phyloP scores from a whole-genome alignment of 1,284 basidiomycete species.

The Malassezia yamatoensis region DNA sequence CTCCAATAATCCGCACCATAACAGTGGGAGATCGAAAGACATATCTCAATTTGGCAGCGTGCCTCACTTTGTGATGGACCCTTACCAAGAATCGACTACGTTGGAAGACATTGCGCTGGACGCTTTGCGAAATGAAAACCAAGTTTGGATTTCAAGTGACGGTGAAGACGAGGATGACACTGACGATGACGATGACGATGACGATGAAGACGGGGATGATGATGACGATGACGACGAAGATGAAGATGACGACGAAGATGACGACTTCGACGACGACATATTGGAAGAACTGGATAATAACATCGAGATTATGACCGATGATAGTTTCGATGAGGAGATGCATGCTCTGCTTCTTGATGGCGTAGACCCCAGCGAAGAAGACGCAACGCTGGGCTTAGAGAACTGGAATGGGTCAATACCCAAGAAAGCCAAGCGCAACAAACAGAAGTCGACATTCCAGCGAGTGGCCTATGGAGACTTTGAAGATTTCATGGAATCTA shows the following conservation, averaged over 20 bases:
- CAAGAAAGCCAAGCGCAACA: neutral
- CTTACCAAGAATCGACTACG: neutral
- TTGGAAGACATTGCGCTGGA: slow-evolving; percentile 18
- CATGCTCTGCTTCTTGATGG: neutral
- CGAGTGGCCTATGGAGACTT: neutral
- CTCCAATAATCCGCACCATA: no score
- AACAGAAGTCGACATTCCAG: neutral
- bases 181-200: slow-evolving; percentile 7
- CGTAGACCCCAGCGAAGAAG: neutral
- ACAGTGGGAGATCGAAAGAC: neutral
- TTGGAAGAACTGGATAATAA: neutral
- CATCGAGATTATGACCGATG: neutral
- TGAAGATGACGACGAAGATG: slow-evolving; percentile 17
- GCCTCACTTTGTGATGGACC: neutral
- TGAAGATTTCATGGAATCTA: neutral
- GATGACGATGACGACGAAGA: slow-evolving; percentile 20
- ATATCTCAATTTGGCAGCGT: neutral
- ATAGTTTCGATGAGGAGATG: neutral
- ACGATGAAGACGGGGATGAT: slow-evolving; percentile 4
- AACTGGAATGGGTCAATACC: neutral
- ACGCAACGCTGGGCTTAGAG: neutral
- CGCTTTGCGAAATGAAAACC: slow-evolving; percentile 6
- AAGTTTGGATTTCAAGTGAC: slow-evolving; percentile 10
- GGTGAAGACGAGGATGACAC: slow-evolving; percentile 14
- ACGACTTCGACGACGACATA: slow-evolving; percentile 18